Conservation (phyloP, 768 basidiomycete genomes). For the Royoungia palumana region DNA sequence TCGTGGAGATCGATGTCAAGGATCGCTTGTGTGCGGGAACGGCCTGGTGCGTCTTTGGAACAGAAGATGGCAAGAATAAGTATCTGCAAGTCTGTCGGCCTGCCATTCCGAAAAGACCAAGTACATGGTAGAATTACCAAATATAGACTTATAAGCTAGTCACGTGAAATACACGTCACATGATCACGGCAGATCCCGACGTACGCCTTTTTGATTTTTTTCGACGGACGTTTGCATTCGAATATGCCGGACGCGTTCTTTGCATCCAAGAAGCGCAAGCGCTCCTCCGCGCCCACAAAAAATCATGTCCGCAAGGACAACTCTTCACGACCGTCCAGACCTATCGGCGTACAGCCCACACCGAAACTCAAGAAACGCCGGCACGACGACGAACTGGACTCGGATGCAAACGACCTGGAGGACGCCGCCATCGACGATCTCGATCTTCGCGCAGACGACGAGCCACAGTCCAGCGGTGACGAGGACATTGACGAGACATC, state of each 20-base stretch:
- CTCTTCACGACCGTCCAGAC: conserved; percentile 16
- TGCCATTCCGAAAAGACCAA: conserved; percentile 11
- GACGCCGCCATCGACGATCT: conserved; percentile 62
- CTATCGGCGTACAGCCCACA: conserved; percentile 19
- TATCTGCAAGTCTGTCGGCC: not conserved
- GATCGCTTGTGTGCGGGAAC: conserved; percentile 1
- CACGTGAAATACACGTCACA: conserved; percentile 8
- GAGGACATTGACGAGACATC: conserved; percentile 89
- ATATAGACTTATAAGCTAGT: not conserved
- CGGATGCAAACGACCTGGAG: conserved; percentile 56
- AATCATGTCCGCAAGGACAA: conserved; percentile 18
- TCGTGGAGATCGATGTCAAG: conserved; percentile 22
- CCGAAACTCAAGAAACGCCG: conserved; percentile 22
- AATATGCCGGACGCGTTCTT: conserved; percentile 86
- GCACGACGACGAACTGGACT: conserved; percentile 63
- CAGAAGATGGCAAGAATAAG: too few species aligned
- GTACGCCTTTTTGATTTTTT: conserved; percentile 20
- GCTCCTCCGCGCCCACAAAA: conserved; percentile 34
- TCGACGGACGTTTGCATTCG: not conserved
- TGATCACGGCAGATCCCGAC: conserved; percentile 15
- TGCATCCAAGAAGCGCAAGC: conserved; percentile 63
- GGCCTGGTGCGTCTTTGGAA: not conserved
- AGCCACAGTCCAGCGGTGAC: conserved; percentile 64
- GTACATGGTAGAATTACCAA: not conserved
- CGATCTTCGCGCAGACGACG: conserved; percentile 61